Percentiles rank a stretch among this genome's conserved stretches.
Evolutionary conservation across 2,329 filamentous ascomycete genomes (phyloP).

Genomic region (Trichoderma lentiforme): DNA sequence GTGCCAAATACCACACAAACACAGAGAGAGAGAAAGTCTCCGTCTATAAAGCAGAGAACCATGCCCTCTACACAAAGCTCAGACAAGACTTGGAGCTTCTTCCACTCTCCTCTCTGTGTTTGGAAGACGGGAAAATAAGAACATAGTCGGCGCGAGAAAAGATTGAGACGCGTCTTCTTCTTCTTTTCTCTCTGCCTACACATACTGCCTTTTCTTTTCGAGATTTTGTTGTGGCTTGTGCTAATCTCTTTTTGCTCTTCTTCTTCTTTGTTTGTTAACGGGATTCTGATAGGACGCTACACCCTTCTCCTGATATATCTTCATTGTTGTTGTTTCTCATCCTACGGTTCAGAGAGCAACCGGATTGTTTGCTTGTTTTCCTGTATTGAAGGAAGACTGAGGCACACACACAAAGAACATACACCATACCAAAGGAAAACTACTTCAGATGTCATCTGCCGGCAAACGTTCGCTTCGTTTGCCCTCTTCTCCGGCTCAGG

Average conservation of each 20-base stretch:
- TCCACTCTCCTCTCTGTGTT: background rate
- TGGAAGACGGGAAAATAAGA: background rate
- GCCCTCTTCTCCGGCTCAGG: background rate
- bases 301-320: background rate
- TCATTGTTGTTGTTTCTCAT: background rate
- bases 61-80: background rate
- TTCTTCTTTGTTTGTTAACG: background rate
- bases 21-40: background rate
- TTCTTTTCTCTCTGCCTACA: background rate
- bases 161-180: background rate
- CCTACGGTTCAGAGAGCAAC: background rate
- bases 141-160: background rate
- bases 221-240: background rate
- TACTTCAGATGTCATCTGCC: background rate
- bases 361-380: background rate
- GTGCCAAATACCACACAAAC: background rate
- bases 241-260: background rate
- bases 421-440: background rate
- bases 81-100: background rate
- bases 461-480: conserved; percentile 1
- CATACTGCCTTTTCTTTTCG: background rate
- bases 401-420: background rate
- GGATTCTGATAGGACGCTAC: background rate
- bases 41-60: background rate
- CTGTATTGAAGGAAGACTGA: background rate